Evolutionary conservation across 2,329 filamentous ascomycete genomes (phyloP), one percentile per base, ranked within the genome.

Genomic region (Penicillium janthinellum): DNA sequence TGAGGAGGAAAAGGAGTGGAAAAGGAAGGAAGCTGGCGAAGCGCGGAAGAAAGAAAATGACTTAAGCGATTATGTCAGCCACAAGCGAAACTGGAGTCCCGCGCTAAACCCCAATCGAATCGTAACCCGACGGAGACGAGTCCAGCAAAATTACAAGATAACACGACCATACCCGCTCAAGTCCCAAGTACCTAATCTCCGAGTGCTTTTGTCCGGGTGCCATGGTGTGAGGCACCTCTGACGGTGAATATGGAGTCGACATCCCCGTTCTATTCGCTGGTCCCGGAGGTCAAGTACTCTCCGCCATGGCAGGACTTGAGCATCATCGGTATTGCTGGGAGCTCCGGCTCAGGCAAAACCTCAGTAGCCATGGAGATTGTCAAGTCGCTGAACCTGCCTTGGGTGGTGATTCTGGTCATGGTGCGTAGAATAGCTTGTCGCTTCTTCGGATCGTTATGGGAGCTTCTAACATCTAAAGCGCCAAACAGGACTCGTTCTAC

Each of bases 381-480:
- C 65, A 89, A 86, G 70, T 89, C 90, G 70, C 81, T 99, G 69
- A 96, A 95, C 77, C 81, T 99, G 64, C 95, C 95, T 58, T 99
- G 95, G 94, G 95, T 99, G 62, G 93, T 97, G 52, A 97, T 99
- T 77, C 79, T 99, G 69, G 96, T 93, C 44, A 98, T 99, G 89
- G 92, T 94, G 83, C 72, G 80, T 58, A 47, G 10, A 31, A 15
- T 20, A 22, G 35, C 7, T 17, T 17, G 20, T 41, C 8, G 15
- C 10, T 15, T 14, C 6, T 17, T 47, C 12, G 28, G 12, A 11
- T 31, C 28, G 31, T 20, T n/a, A 42, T 45, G 28, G 22, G 44
- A 50, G 55, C 31, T 41, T 66, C 65, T 68, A 64, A 70, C 62
- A 49, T 63, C 53, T 37, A 38, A 51, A 51, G 54, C 34, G 58